These are phyloP conservation scores for Lasiosphaeria ovina DNA, from an alignment of 495 filamentous ascomycete species.

Conservation along the genomic window DNA sequence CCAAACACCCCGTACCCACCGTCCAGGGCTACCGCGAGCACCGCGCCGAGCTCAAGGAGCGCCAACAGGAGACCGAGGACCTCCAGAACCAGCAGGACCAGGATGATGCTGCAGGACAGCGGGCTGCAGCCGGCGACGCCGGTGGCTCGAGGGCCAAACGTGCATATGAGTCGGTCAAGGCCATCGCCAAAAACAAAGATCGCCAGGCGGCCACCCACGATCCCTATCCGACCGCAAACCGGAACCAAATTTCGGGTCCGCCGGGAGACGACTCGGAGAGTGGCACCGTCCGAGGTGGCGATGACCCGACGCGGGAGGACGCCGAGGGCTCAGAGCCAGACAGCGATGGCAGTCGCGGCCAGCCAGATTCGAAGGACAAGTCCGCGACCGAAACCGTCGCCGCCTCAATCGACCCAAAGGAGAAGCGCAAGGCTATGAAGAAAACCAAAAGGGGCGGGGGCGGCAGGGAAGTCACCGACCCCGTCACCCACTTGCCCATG, in stretches of 20 bases:
- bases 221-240: conserved; percentile 43
- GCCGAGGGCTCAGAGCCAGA: conserved; percentile 12
- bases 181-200: conserved; percentile 42
- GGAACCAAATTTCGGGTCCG: conserved; percentile 19
- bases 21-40: conserved; percentile 61
- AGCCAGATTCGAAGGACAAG: conserved; percentile 22
- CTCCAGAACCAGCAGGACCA: conserved; percentile 27
- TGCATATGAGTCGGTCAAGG: conserved; percentile 40
- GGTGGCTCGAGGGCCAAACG: conserved; percentile 35
- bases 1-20: conserved; percentile 60
- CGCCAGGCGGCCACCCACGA: conserved; percentile 30
- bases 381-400: conserved; percentile 54
- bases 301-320: conserved; percentile 53
- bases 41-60: conserved; percentile 46
- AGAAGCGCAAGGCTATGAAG: conserved; percentile 60
- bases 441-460: conserved; percentile 49
- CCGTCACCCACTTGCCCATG: conserved; percentile 66
- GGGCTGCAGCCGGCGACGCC: background rate
- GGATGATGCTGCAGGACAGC: conserved; percentile 10
- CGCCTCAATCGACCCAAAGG: conserved; percentile 50
- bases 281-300: conserved; percentile 46
- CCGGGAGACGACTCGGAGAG: background rate
- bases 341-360: conserved; percentile 6
- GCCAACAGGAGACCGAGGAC: conserved; percentile 41
- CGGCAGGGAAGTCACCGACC: conserved; percentile 67